These are phyloP conservation scores for Setomelanomma holmii DNA, from an alignment of 2,329 filamentous ascomycete species.

Conservation along the genomic window DNA sequence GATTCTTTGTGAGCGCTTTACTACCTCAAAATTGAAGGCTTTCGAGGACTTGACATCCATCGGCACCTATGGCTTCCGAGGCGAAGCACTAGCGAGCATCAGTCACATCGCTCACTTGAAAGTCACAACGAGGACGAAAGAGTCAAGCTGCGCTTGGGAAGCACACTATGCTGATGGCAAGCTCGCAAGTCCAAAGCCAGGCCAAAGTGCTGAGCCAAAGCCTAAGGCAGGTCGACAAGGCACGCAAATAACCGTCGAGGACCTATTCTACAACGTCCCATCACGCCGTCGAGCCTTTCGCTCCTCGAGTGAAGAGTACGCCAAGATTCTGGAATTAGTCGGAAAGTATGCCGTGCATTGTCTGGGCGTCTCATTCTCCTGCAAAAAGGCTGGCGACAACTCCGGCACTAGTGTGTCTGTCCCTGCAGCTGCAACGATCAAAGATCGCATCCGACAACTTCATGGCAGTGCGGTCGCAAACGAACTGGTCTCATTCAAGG, in stretches of 20 bases:
- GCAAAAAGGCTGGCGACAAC: slow-evolving; percentile 93
- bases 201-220: slow-evolving; percentile 84
- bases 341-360: slow-evolving; percentile 95
- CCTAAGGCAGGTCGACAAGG: slow-evolving; percentile 85
- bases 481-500: slow-evolving; percentile 80
- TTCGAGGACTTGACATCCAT: slow-evolving; percentile 94
- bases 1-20: slow-evolving; percentile 94
- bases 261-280: slow-evolving; percentile 95
- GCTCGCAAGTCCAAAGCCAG: slow-evolving; percentile 82
- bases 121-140: slow-evolving; percentile 91
- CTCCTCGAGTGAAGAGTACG: slow-evolving; percentile 91
- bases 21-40: slow-evolving; percentile 90
- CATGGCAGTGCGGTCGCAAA: slow-evolving; percentile 85
- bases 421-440: slow-evolving; percentile 71
- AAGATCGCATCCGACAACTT: slow-evolving; percentile 89
- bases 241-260: slow-evolving; percentile 95
- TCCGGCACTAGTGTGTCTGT: slow-evolving; percentile 78
- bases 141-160: slow-evolving; percentile 88
- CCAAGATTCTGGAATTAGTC: slow-evolving; percentile 95
- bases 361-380: slow-evolving; percentile 88
- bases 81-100: slow-evolving; percentile 95
- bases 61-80: slow-evolving; percentile 95
- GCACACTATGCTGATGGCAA: slow-evolving; percentile 86
- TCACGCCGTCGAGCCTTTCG: slow-evolving; percentile 88
- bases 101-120: slow-evolving; percentile 97